Conservation (phyloP, 345 rosid genomes). For the Tarenaya hassleriana region DNA sequence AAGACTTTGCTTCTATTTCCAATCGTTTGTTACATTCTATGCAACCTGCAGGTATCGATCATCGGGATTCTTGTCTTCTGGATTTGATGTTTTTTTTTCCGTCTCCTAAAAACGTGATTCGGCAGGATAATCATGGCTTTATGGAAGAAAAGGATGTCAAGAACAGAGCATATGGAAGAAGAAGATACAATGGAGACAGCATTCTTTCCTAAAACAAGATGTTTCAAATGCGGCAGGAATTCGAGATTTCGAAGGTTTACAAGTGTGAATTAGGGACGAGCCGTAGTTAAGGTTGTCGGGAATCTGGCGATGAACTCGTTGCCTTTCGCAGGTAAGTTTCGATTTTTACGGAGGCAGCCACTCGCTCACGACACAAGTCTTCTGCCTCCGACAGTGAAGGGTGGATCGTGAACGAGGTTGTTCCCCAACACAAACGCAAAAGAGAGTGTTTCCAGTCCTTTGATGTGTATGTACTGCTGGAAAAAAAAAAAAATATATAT, state of each 20-base stretch:
- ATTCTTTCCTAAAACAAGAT: constrained; percentile 29
- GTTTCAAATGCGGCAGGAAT: constrained; percentile 36
- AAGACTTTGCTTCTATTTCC: constrained; percentile 61
- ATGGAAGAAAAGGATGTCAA: constrained; percentile 65
- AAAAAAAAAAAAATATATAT: no score
- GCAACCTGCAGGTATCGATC: constrained; percentile 58
- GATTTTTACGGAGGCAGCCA: constrained; percentile 76
- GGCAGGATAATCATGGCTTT: constrained; percentile 77
- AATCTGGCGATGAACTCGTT: not conserved
- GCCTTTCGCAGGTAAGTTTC: constrained; percentile 60
- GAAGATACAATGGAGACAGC: constrained; percentile 34
- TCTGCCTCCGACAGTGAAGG: constrained; percentile 40
- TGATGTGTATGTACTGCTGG: no score
- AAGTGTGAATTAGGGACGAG: constrained; percentile 56
- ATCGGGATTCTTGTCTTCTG: not conserved
- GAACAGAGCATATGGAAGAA: constrained; percentile 54
- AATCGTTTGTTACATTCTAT: constrained; percentile 72
- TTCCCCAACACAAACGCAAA: no score
- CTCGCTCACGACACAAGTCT: constrained; percentile 53
- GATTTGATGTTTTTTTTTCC: not conserved
- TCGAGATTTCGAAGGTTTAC: constrained; percentile 42
- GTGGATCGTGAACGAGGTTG: constrained; percentile 63
- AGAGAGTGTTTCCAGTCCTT: no score
- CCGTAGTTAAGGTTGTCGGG: constrained; percentile 42
- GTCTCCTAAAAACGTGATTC: constrained; percentile 6